phyloP scores from a whole-genome alignment of 495 filamentous ascomycete species.

The Trichodelitschia bisporula region DNA sequence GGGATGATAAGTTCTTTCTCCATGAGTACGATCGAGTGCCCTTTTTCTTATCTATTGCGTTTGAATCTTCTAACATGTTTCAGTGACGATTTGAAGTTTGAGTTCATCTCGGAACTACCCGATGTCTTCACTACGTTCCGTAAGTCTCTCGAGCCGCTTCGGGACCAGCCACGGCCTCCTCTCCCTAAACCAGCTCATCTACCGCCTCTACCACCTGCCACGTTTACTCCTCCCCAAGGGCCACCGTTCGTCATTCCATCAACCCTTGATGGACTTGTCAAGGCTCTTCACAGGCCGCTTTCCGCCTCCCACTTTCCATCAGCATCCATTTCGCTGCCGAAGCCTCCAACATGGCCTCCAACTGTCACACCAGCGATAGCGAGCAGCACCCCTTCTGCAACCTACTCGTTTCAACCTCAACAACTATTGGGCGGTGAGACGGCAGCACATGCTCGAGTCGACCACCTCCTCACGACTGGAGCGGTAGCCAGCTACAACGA shows the following conservation, averaged over 20 bases:
- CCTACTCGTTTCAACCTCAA: too few relatives aligned
- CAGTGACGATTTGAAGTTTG: constrained; percentile 33
- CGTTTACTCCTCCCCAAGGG: constrained; percentile 24
- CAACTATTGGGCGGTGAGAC: constrained; percentile 41
- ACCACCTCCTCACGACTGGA: constrained; percentile 31
- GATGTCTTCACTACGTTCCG: constrained; percentile 45
- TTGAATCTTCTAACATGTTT: neutral
- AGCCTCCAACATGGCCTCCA: constrained; percentile 13
- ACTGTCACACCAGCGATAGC: constrained; percentile 17
- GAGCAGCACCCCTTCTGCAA: too few relatives aligned
- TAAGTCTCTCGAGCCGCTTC: constrained; percentile 39
- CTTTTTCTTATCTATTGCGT: too few relatives aligned
- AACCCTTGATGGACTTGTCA: constrained; percentile 22
- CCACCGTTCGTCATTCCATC: constrained; percentile 34
- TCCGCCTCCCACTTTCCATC: too few relatives aligned
- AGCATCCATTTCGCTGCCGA: too few relatives aligned
- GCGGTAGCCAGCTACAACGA: constrained; percentile 32
- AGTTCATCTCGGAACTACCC: constrained; percentile 31
- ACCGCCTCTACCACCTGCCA: constrained; percentile 24
- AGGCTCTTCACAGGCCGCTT: constrained; percentile 28
- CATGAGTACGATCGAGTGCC: constrained; percentile 33
- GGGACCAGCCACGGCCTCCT: constrained; percentile 25
- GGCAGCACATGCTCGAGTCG: constrained; percentile 25
- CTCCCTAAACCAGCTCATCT: constrained; percentile 23
- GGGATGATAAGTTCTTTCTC: constrained; percentile 49